A percentile compares a stretch with the other conserved stretches of the same genome.
Conservation (phyloP, 768 basidiomycete genomes). For the Psilocybe azurescens region DNA sequence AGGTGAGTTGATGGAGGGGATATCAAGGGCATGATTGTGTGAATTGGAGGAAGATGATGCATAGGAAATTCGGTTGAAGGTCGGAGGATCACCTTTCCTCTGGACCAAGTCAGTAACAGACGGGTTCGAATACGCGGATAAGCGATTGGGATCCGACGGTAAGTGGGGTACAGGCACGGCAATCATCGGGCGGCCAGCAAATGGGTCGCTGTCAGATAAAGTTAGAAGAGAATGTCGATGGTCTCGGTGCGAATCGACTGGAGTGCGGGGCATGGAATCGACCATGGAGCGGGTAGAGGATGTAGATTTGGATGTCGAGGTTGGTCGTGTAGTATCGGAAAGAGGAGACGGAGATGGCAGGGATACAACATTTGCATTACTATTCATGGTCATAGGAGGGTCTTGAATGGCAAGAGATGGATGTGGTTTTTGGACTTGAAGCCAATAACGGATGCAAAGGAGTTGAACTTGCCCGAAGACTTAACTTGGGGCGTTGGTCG, state of each 20-base stretch:
- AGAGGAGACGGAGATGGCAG: conserved; percentile 11
- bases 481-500: conserved; percentile 32
- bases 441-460: conserved; percentile 65
- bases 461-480: conserved; percentile 47
- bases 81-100: conserved; percentile 42
- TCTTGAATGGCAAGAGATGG: conserved; percentile 58
- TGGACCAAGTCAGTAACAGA: conserved; percentile 50
- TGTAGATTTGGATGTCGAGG: conserved; percentile 49
- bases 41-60: conserved; percentile 65
- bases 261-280: conserved; percentile 60
- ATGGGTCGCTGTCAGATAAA: conserved; percentile 68
- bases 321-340: conserved; percentile 42
- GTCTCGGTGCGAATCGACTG: conserved; percentile 49
- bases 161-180: conserved; percentile 37
- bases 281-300: conserved; percentile 61
- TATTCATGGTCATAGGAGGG: conserved; percentile 33
- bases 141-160: conserved; percentile 49
- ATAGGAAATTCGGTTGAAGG: conserved; percentile 55
- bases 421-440: conserved; percentile 61
- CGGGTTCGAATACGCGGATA: conserved; percentile 58
- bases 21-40: conserved; percentile 37
- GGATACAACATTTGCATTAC: conserved; percentile 1
- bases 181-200: conserved; percentile 54
- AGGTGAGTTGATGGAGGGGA: conserved; percentile 21
- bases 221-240: conserved; percentile 61